phyloP scores from a whole-genome alignment of 306 rosid genomes.

The Prinsepia uniflora region DNA sequence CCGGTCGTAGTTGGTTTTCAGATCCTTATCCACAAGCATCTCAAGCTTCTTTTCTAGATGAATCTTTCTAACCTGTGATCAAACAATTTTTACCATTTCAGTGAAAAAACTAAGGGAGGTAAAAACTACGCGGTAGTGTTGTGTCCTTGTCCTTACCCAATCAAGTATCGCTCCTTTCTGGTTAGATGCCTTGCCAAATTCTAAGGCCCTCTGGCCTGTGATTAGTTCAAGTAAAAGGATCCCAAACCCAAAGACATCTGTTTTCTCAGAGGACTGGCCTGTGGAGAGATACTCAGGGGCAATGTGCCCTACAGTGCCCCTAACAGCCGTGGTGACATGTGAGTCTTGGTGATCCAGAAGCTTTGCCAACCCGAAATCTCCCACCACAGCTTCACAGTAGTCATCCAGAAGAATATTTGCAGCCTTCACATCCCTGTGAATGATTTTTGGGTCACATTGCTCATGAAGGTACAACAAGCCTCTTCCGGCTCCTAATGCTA shows the following conservation, averaged over 20 bases:
- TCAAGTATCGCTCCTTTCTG: slow-evolving; percentile 97
- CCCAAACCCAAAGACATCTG: slow-evolving; percentile 94
- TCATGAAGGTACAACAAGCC: slow-evolving; percentile 89
- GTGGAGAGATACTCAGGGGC: slow-evolving; percentile 97
- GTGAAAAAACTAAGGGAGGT: neutral
- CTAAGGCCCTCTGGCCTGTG: slow-evolving; percentile 82
- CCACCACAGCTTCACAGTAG: slow-evolving; percentile 90
- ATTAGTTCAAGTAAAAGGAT: slow-evolving; percentile 85
- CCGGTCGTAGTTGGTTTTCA: slow-evolving; percentile 61
- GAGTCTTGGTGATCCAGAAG: slow-evolving; percentile 94
- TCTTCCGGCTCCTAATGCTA: slow-evolving; percentile 83
- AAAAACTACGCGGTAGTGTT: neutral
- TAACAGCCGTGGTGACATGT: slow-evolving; percentile 91
- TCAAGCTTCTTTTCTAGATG: slow-evolving; percentile 80
- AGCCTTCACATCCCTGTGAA: slow-evolving; percentile 94
- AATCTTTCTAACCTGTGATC: slow-evolving; percentile 66
- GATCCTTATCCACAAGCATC: slow-evolving; percentile 83
- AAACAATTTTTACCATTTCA: neutral
- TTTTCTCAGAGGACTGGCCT: slow-evolving; percentile 93
- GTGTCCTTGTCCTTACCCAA: slow-evolving; percentile 49
- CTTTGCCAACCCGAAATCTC: slow-evolving; percentile 96
- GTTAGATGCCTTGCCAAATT: slow-evolving; percentile 77
- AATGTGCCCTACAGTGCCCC: slow-evolving; percentile 93
- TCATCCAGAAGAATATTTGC: slow-evolving; percentile 93
- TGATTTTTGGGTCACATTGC: slow-evolving; percentile 94